Base-by-base conservation (phyloP, 495 filamentous ascomycete species). In the Trichoderma orchidacearum region DNA sequence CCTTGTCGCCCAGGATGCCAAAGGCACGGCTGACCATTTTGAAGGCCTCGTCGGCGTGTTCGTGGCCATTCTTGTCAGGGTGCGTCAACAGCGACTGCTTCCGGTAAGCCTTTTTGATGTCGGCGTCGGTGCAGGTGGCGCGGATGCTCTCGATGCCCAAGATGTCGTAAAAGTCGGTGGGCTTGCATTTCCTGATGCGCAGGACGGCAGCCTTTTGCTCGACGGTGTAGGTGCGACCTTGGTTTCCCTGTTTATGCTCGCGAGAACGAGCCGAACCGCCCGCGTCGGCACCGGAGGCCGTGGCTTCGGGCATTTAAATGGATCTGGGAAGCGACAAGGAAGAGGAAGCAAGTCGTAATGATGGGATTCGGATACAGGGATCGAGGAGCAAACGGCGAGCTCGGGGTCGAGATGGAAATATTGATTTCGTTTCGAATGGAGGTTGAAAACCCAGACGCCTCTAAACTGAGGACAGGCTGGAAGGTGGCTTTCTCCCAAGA, bases 51-150 rank as follows among this genome's bases (percentile, higher is more conserved):
- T 96, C 93, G 55, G 93, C 91, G 31, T 91, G 85, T 29, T 92
- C 87, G 70, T 95, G 90, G n/a, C 89, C 91, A 75, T 96, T 98
- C 76, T 98, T 90, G 81, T 96, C 92, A 59, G 93, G 93, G 72
- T 98, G 93, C 61, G 94, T 90, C 60, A 86, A 77, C 58, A 98
- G 70, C 57, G 86, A 89, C 60, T 89, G 79, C 67, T 95, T 96
- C 64, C 87, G 81, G 73, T 98, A 98, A 12, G 93, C 91, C 67
- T 93, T 90, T 64, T 96, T 98, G 69, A 98, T 85, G 62, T 94
- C 88, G 52, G 75, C 74, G 50, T 93, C 85, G 18, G 78, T 83
- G 56, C 85, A 87, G 38, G 84, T 76, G 27, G 75, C 75, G 51
- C 72, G 70, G 30, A 85, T 72, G 34, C 73, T 62, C 55, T 82